Percentiles rank a stretch among this genome's conserved stretches.
phyloP scores from a whole-genome alignment of 2,329 filamentous ascomycete species.

The Fusarium oligoseptatum region DNA sequence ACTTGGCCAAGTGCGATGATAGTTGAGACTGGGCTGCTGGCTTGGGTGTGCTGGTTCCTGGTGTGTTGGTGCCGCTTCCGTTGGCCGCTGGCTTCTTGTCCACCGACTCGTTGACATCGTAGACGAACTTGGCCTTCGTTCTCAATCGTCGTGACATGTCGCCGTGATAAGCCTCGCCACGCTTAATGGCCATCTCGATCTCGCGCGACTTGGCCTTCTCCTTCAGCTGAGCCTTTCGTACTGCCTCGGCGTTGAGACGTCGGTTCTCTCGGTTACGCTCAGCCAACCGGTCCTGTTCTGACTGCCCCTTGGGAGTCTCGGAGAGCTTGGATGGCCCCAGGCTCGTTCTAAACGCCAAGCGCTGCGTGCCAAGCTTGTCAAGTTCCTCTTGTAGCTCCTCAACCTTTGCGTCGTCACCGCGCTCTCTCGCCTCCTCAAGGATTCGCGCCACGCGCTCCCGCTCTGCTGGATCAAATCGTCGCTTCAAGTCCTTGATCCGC shows the following conservation, averaged over 20 bases:
- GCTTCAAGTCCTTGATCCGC: conserved; percentile 76
- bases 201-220: conserved; percentile 77
- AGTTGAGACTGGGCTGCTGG: conserved; percentile 56
- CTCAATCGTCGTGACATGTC: conserved; percentile 73
- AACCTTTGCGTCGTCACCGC: conserved; percentile 71
- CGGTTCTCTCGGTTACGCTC: conserved; percentile 88
- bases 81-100: conserved; percentile 65
- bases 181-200: conserved; percentile 71
- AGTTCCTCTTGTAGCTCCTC: conserved; percentile 70
- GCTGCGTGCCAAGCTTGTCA: conserved; percentile 74
- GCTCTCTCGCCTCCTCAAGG: conserved; percentile 74
- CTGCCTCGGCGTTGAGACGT: conserved; percentile 84
- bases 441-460: conserved; percentile 75
- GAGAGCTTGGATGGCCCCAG: conserved; percentile 68
- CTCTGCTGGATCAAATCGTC: conserved; percentile 75
- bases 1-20: conserved; percentile 67
- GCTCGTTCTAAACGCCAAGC: conserved; percentile 79
- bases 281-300: conserved; percentile 85
- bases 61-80: conserved; percentile 64
- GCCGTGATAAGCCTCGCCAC: conserved; percentile 71
- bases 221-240: conserved; percentile 90
- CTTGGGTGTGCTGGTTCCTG: conserved; percentile 67
- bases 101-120: conserved; percentile 68
- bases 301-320: conserved; percentile 60
- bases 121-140: conserved; percentile 76